These are phyloP conservation scores for Candida sp. DNA, from an alignment of 1,139 yeast species.

Conservation along the genomic window DNA sequence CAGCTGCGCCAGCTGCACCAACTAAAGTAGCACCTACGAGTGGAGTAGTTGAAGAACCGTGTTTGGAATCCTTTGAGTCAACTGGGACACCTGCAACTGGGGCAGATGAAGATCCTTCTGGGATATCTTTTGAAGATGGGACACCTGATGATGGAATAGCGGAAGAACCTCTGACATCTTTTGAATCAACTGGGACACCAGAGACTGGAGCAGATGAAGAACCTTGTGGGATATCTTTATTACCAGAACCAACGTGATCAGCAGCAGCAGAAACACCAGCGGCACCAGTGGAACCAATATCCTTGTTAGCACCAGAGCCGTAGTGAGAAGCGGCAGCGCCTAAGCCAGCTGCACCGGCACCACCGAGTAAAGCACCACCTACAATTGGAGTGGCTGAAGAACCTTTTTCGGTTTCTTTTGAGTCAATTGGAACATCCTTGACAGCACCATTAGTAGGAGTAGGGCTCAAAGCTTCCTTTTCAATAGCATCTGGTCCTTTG, in stretches of 20 bases:
- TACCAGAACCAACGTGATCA: too few relatives aligned
- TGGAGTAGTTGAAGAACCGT: background rate
- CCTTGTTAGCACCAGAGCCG: conserved; percentile 5
- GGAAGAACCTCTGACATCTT: too few relatives aligned
- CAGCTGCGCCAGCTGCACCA: conserved; percentile 8
- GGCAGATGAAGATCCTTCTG: too few relatives aligned
- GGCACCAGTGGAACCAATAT: too few relatives aligned
- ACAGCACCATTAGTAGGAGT: background rate
- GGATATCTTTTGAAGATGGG: background rate
- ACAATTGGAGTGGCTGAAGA: background rate
- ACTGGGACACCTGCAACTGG: too few relatives aligned
- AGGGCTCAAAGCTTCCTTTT: background rate
- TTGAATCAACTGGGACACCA: too few relatives aligned
- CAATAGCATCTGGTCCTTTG: conserved; percentile 7
- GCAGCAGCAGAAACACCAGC: background rate
- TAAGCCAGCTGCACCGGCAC: conserved; percentile 8
- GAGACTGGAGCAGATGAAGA: too few relatives aligned
- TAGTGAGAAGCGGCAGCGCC: conserved; percentile 6
- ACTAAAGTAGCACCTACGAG: conserved; percentile 1
- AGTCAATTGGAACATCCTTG: conserved; percentile 4
- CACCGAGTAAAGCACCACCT: background rate
- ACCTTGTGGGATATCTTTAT: too few relatives aligned
- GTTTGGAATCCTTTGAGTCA: too few relatives aligned
- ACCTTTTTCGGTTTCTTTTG: conserved; percentile 4
- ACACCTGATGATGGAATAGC: background rate